Base-by-base conservation (phyloP, 108 stramenopile genomes). In the Nitzschia putrida region DNA sequence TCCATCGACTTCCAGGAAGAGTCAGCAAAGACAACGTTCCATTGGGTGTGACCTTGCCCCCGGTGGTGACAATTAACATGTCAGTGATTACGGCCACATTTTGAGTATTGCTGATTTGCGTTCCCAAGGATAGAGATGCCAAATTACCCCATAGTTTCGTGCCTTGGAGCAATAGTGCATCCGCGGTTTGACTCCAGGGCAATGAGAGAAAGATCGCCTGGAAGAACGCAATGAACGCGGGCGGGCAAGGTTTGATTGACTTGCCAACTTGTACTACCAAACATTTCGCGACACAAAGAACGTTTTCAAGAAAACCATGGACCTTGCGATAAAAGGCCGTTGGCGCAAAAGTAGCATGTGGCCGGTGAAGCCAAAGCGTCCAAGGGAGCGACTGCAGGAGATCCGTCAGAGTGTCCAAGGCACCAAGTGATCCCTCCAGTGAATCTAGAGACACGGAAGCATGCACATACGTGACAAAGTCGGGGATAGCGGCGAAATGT, bases 261-360 rank as follows among this genome's bases (percentile, higher is more conserved):
- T 41, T 42, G 8, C 20, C 23, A 68, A 24, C 9, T 0, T 0
- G 40, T 7, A 47, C 24, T 23, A 42, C 58, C 7, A 10, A 42
- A 8, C 49, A 25, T 20, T 49, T 57, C 16, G 59, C 50, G 16
- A 74, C 41, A 18, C 4, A 8, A 23, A 65, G 9, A 0, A 67
- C 21, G 6, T 0, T 0, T 47, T 18, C 9, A 57, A 76, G 49
- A 22, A 58, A 67, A 41, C 55, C 41, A 3, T 49, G 51, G 6
- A 57, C 65, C 20, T 54, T 68, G 47, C 67, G 58, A 61, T 61
- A 57, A 44, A 76, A 64, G 40, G 67, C 74, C 7, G 74, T 69
- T 13, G 25, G 39, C 7, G 18, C 14, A 37, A 22, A 3, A 8
- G 3, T 56, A 40, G 22, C 5, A 13, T 54, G n/a, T 18, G 42